A percentile compares a stretch with the other conserved stretches of the same genome.
Evolutionary conservation across 1,139 yeast genomes (phyloP).

Genomic region (Saccharomyces hybrid): DNA sequence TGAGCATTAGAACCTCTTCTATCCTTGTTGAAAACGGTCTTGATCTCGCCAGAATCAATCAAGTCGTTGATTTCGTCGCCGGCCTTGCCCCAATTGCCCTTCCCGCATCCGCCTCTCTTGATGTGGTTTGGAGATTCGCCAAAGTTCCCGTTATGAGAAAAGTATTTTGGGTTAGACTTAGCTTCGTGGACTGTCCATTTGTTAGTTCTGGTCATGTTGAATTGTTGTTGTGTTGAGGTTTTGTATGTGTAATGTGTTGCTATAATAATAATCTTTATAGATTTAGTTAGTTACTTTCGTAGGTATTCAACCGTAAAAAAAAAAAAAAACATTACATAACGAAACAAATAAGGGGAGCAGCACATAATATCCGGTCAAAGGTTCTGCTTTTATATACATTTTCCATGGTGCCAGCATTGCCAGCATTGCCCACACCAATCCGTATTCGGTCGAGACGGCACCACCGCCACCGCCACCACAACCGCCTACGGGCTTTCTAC

Average conservation of each 20-base stretch:
- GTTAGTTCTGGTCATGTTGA: constrained; percentile 71
- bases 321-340: neutral
- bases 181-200: constrained; percentile 66
- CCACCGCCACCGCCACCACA: no score
- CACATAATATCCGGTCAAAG: no score
- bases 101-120: constrained; percentile 82
- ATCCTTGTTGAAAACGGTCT: constrained; percentile 34
- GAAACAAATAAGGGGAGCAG: no score
- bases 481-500: no score
- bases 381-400: no score
- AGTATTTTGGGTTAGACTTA: constrained; percentile 57
- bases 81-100: constrained; percentile 63
- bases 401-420: no score
- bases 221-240: constrained; percentile 4
- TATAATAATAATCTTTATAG: neutral
- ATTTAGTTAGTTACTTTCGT: neutral
- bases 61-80: constrained; percentile 57
- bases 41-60: constrained; percentile 37
- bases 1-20: constrained; percentile 41
- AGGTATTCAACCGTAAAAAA: no score
- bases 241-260: neutral
- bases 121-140: constrained; percentile 65
- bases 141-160: constrained; percentile 62
- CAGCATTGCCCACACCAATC: no score
- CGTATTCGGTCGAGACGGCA: no score